Base-by-base conservation (phyloP, 331 rosid genomes). In the Pyrus hybrid region DNA sequence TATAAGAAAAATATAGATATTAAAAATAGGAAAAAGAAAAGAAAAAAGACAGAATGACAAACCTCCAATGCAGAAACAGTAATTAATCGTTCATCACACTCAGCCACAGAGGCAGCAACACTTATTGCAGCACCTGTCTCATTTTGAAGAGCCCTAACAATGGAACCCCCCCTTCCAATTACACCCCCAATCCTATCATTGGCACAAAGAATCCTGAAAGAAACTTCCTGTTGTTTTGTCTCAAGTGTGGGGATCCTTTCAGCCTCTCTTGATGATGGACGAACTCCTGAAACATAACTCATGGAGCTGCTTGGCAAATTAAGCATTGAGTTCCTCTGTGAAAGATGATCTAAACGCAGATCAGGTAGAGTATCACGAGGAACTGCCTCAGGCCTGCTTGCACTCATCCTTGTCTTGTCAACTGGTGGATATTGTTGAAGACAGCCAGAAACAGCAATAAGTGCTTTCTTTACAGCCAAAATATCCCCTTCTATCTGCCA, bases 401-500 rank as follows among this genome's bases (percentile, higher is more conserved):
- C 89, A 57, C 9, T 70, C 70, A 74, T 70, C 80, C 85, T 83
- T 77, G 88, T 68, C 84, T 81, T 86, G 70, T 87, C 92, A 72
- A 80, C 73, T 51, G 82, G 76, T 37, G 81, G 72, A 78, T 86
- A 89, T 75, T 87, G 93, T 81, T 95, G 99, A 78, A 95, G 91
- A 65, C 91, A 20, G 73, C 83, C 88, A 71, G 97, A 85, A 45
- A 95, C 93, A 2, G 97, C 96, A 85, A 90, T 70, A 76, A 95
- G 96, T 73, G 95, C 97, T 85, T 84, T 95, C 89, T 85, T 95
- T 64, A 95, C 90, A 3, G 93, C 83, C 78, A 87, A 81, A 80
- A 90, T 88, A 60, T 81, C 78, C 74, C 99, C 99, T 90, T 95
- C 97, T 75, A 95, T 92, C 99, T 95, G 92, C 77, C 84, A 85